These are phyloP conservation scores for Coleophoma cylindrospora DNA, from an alignment of 2,329 filamentous ascomycete species.

Conservation along the genomic window DNA sequence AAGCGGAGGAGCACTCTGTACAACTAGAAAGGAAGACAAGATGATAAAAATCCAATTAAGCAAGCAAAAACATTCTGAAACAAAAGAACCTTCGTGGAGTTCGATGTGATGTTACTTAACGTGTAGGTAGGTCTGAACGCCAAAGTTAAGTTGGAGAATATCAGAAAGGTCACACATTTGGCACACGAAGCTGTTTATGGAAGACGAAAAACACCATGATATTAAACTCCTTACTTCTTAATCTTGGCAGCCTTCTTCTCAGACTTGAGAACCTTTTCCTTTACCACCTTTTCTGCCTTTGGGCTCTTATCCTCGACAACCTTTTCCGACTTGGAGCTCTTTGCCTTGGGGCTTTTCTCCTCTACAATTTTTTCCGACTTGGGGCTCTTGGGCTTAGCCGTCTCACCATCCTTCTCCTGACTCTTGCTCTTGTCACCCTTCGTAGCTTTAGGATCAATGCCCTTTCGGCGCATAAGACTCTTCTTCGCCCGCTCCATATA, in stretches of 20 bases:
- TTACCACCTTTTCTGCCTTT: too few relatives aligned
- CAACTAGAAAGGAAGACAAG: slow-evolving; percentile 4
- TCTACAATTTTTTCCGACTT: background rate
- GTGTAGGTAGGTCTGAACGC: too few relatives aligned
- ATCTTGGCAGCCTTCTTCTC: too few relatives aligned
- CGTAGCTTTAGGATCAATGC: slow-evolving; percentile 64
- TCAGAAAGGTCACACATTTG: too few relatives aligned
- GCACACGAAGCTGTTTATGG: too few relatives aligned
- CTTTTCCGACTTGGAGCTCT: background rate
- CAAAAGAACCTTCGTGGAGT: background rate
- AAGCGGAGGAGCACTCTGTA: background rate
- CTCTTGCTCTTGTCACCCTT: slow-evolving; percentile 20
- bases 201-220: too few relatives aligned
- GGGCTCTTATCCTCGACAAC: too few relatives aligned
- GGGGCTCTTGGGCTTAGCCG: too few relatives aligned
- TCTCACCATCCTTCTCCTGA: background rate
- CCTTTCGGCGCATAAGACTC: slow-evolving; percentile 68
- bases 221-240: too few relatives aligned
- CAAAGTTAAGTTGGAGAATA: too few relatives aligned
- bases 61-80: slow-evolving; percentile 19
- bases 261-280: too few relatives aligned
- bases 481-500: slow-evolving; percentile 71
- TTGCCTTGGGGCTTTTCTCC: background rate
- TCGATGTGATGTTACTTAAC: too few relatives aligned
- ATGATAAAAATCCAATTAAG: slow-evolving; percentile 20